Conservation (phyloP, 768 basidiomycete genomes). For the Pisolithus albus region DNA sequence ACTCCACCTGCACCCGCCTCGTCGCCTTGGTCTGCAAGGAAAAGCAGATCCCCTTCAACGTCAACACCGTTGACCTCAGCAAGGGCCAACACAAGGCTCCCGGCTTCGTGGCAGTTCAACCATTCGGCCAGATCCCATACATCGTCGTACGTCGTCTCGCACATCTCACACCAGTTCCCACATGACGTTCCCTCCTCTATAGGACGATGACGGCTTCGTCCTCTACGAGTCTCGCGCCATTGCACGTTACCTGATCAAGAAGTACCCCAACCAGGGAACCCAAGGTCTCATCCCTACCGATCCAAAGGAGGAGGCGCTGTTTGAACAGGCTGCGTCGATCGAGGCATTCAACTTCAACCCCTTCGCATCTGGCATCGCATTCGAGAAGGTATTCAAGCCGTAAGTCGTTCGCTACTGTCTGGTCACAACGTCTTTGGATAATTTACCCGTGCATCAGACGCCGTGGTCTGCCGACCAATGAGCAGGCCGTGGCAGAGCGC, state of each 20-base stretch:
- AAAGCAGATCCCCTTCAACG: slow-evolving; percentile 49
- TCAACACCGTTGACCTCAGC: slow-evolving; percentile 37
- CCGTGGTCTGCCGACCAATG: slow-evolving; percentile 19
- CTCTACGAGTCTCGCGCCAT: slow-evolving; percentile 62
- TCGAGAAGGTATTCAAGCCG: slow-evolving; percentile 50
- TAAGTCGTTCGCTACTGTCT: slow-evolving; percentile 21
- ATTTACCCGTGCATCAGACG: background rate
- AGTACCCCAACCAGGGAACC: slow-evolving; percentile 46
- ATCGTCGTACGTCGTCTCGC: slow-evolving; percentile 18
- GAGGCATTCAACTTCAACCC: slow-evolving; percentile 49
- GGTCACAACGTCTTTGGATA: background rate
- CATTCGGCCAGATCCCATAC: slow-evolving; percentile 49
- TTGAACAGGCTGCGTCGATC: slow-evolving; percentile 32
- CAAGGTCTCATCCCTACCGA: slow-evolving; percentile 41
- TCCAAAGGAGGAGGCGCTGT: slow-evolving; percentile 25
- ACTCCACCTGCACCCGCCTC: slow-evolving; percentile 44
- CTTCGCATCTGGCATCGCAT: slow-evolving; percentile 30
- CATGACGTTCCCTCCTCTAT: too few relatives aligned
- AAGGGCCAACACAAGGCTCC: slow-evolving; percentile 42
- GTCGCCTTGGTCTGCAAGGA: slow-evolving; percentile 50
- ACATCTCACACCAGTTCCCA: too few relatives aligned
- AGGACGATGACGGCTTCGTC: slow-evolving; percentile 58
- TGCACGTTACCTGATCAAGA: slow-evolving; percentile 48
- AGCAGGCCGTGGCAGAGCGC: slow-evolving; percentile 11
- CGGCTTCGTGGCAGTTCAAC: slow-evolving; percentile 43